Base-by-base conservation (phyloP, 441 rosid species). In the Erysimum cheiri region DNA sequence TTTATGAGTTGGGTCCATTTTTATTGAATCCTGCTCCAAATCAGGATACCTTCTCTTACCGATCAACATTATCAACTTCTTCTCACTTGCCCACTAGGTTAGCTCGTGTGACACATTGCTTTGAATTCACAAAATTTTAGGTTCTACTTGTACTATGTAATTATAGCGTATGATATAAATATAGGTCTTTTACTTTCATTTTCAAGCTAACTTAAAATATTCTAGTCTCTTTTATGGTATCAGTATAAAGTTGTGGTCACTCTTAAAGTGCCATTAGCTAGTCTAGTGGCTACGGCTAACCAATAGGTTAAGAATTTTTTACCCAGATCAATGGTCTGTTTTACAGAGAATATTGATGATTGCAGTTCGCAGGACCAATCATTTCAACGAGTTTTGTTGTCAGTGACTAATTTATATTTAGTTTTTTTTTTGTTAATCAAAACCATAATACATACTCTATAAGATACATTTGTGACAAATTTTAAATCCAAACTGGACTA, bases 1-100 rank as follows among this genome's bases (percentile, higher is more conserved):
- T 69, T 74, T 37, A 74, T 61, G 57, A 47, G 31, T n/a, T 29
- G 78, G 74, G 78, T 74, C 78, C 78, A 47, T 60, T 44, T 60
- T 29, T 35, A 26, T 68, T 60, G 59, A 53, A 17, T 60, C 52
- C 9, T 74, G 69, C 58, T 74, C 78, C 78, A 74, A 67, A 74
- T 67, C 44, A 67, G 73, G 78, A 67, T 31, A 74, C 78, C 57
- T 60, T 53, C 36, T 29, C 60, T 60, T 74, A 33, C 69, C 57
- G 7, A 49, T 64, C 76, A 46, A 53, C 17, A 49, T 22, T 15
- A 13, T 60, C 60, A 13, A 29, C 60, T 22, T 65, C 66, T 28
- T 39, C 24, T 40, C 61, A 73, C 61, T 73, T 73, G 49, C 46
- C 72, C 61, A 66, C 56, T 22, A 58, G 36, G 8, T 56, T 47